These are phyloP conservation scores for Astrocystis sublimbata DNA, from an alignment of 495 filamentous ascomycete species.

Conservation along the genomic window DNA sequence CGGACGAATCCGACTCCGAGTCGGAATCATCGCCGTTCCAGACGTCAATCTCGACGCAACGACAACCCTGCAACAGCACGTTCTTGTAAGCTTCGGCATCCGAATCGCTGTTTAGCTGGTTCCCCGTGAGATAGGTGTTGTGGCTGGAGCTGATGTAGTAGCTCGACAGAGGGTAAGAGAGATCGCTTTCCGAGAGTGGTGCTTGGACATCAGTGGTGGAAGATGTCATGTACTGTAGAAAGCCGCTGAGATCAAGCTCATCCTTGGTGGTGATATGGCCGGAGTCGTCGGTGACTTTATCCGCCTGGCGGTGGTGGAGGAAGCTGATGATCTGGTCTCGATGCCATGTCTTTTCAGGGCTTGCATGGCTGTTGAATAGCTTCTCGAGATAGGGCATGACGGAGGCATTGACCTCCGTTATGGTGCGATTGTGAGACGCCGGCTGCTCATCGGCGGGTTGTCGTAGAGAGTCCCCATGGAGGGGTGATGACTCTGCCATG, in stretches of 20 bases:
- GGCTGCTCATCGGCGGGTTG: conserved; percentile 41
- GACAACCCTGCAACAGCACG: conserved; percentile 80
- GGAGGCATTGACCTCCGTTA: conserved; percentile 33
- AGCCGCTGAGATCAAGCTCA: conserved; percentile 50
- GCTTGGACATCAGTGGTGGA: conserved; percentile 48
- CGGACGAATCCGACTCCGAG: conserved; percentile 35
- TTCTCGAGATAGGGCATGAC: conserved; percentile 39
- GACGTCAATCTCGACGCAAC: conserved; percentile 94
- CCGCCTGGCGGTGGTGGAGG: conserved; percentile 38
- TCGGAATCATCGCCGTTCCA: conserved; percentile 76
- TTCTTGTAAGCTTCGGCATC: conserved; percentile 81
- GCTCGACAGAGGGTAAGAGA: conserved; percentile 69
- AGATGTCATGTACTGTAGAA: conserved; percentile 64
- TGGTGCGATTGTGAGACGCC: conserved; percentile 26
- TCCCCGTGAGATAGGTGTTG: conserved; percentile 92
- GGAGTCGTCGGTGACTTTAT: conserved; percentile 33
- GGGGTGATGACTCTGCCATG: conserved; percentile 30
- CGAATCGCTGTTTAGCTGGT: conserved; percentile 83
- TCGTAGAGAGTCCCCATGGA: conserved; percentile 27
- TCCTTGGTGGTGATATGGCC: conserved; percentile 40
- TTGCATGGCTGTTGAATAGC: conserved; percentile 40
- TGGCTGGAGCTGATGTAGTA: conserved; percentile 94
- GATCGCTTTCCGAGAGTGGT: conserved; percentile 46
- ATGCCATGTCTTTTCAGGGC: conserved; percentile 35
- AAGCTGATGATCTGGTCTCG: conserved; percentile 40